Evolutionary conservation across 1,284 basidiomycete genomes (phyloP).

Genomic region (Anthracocystis setariae): DNA sequence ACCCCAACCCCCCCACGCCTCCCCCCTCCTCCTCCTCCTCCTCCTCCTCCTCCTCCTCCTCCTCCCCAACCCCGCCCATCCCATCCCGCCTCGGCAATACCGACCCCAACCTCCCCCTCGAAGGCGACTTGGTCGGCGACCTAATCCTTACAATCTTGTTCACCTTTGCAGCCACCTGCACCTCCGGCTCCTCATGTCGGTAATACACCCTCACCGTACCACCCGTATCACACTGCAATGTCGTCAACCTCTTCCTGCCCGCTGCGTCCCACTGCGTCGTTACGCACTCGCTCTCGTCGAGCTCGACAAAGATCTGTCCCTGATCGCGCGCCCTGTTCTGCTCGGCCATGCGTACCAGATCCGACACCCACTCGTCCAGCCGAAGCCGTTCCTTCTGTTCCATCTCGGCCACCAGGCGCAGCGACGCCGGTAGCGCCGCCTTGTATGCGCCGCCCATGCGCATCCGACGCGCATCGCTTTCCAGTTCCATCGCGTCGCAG

Average conservation of each 20-base stretch:
- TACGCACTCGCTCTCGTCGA: conserved; percentile 7
- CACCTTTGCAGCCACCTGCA: not conserved
- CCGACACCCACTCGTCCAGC: conserved; percentile 13
- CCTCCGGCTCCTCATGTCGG: not conserved
- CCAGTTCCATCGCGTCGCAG: not conserved
- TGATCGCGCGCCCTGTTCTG: conserved; percentile 20
- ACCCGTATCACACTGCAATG: conserved; percentile 7
- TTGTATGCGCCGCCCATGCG: conserved; percentile 23
- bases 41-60: not conserved
- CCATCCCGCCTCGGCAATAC: not conserved
- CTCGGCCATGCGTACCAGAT: conserved; percentile 3
- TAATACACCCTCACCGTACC: conserved; percentile 18
- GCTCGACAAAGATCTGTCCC: conserved; percentile 24
- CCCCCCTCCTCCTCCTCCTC: not conserved
- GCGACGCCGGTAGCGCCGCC: conserved; percentile 9
- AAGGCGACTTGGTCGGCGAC: conserved; percentile 9
- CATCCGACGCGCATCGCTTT: conserved; percentile 11
- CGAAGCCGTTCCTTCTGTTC: conserved; percentile 27
- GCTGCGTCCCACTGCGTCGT: conserved; percentile 14
- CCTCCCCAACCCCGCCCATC: not conserved
- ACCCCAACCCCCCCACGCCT: too few relatives aligned
- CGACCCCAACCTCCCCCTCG: conserved; percentile 4
- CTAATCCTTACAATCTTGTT: conserved; percentile 10
- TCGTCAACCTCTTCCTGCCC: conserved; percentile 12
- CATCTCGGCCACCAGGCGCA: conserved; percentile 14